These are phyloP conservation scores for Sporothrix luriei DNA, from an alignment of 2,329 filamentous ascomycete species.

Conservation along the genomic window DNA sequence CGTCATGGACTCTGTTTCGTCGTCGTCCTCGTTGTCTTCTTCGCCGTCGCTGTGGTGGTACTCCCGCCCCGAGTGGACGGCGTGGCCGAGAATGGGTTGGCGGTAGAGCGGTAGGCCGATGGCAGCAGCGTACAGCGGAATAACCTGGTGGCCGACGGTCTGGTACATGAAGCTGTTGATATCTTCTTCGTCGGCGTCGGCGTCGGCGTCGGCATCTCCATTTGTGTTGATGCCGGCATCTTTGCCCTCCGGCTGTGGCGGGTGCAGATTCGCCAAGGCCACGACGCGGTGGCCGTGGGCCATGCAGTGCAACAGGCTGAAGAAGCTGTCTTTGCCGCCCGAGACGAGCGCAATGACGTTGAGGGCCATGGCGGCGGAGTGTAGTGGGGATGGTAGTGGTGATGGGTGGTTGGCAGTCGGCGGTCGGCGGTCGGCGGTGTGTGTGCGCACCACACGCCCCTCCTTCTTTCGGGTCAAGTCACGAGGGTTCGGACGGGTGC, in stretches of 20 bases:
- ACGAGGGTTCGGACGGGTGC: neutral
- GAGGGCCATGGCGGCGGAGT: slow-evolving; percentile 42
- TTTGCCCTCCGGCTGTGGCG: slow-evolving; percentile 41
- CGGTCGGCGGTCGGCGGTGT: neutral
- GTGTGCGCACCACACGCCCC: neutral
- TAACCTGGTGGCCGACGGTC: slow-evolving; percentile 85
- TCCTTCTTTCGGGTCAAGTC: neutral
- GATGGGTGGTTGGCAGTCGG: neutral
- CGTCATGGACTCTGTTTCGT: slow-evolving; percentile 88
- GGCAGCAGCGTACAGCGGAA: slow-evolving; percentile 80
- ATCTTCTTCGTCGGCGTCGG: slow-evolving; percentile 60
- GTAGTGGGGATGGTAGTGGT: neutral
- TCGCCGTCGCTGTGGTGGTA: slow-evolving; percentile 53
- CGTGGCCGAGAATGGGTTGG: slow-evolving; percentile 70
- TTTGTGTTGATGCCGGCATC: no score
- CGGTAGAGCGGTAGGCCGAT: slow-evolving; percentile 84
- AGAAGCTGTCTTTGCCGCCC: slow-evolving; percentile 96
- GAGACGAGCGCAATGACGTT: slow-evolving; percentile 92
- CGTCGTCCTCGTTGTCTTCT: slow-evolving; percentile 43
- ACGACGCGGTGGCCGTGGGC: slow-evolving; percentile 82
- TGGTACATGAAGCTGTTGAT: slow-evolving; percentile 99
- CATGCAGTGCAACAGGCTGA: slow-evolving; percentile 85
- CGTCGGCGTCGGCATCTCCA: slow-evolving; percentile 48
- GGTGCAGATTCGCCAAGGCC: slow-evolving; percentile 86
- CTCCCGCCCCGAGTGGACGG: slow-evolving; percentile 70